Percentiles rank a stretch among this genome's conserved stretches.
Conservation (phyloP, 176 grass and related monocot genomes). For the Bolboschoenus planiculmis region DNA sequence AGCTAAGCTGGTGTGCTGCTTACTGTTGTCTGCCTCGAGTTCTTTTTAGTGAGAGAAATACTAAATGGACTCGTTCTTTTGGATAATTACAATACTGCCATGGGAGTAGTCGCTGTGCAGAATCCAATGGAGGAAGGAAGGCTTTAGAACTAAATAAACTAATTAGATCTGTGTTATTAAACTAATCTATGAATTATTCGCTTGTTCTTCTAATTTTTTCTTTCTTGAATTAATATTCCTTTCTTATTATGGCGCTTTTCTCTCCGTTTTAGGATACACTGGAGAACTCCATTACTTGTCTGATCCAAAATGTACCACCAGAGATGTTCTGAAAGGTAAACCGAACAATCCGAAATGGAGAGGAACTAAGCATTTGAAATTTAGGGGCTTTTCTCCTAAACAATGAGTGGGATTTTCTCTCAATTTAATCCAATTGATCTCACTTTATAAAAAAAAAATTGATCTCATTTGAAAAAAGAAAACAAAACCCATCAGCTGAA, state of each 20-base stretch:
- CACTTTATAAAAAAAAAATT: too few relatives aligned
- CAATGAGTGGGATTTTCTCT: background rate
- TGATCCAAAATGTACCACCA: too few relatives aligned
- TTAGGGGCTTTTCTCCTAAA: background rate
- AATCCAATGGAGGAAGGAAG: background rate
- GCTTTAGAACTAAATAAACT: background rate
- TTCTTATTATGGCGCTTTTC: too few relatives aligned
- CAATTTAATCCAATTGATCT: background rate
- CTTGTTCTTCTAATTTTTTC: background rate
- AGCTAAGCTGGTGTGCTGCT: slow-evolving; percentile 8
- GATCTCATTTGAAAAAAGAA: background rate
- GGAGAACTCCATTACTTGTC: background rate
- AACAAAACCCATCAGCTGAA: background rate
- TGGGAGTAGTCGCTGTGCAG: background rate
- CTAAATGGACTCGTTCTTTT: background rate
- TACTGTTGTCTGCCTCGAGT: background rate
- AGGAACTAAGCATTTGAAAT: background rate
- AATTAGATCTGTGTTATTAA: background rate
- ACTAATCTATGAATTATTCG: background rate
- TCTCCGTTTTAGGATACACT: background rate
- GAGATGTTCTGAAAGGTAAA: background rate
- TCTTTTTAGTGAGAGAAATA: background rate
- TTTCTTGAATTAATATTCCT: too few relatives aligned
- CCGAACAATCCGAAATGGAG: background rate
- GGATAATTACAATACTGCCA: background rate